phyloP scores from a whole-genome alignment of 164 flowering plant species.

The Stephania yunnanensis region DNA sequence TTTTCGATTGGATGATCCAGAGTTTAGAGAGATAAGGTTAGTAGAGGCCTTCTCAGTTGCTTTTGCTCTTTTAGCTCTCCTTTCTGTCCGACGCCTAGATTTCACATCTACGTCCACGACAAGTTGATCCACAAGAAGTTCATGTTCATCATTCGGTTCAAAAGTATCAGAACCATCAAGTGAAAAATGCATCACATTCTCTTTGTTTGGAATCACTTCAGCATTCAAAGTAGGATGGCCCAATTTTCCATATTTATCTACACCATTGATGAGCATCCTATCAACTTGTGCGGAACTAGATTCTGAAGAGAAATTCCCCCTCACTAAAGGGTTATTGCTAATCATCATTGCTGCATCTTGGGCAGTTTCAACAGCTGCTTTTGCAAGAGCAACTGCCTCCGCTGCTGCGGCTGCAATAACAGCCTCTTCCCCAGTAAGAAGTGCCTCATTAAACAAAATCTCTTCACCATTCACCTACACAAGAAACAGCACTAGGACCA shows the following conservation, averaged over 20 bases:
- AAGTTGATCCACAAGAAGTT: slow-evolving; percentile 44
- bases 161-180: slow-evolving; percentile 29
- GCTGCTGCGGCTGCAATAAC: slow-evolving; percentile 79
- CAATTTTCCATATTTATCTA: slow-evolving; percentile 22
- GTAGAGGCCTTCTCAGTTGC: slow-evolving; percentile 68
- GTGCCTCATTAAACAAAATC: slow-evolving; percentile 43
- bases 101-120: slow-evolving; percentile 49
- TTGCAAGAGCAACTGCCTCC: slow-evolving; percentile 86
- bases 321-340: slow-evolving; percentile 12
- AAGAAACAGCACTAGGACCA: background rate
- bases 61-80: slow-evolving; percentile 63
- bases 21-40: slow-evolving; percentile 38
- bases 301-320: slow-evolving; percentile 18
- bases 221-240: slow-evolving; percentile 21
- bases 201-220: slow-evolving; percentile 26
- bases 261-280: slow-evolving; percentile 26
- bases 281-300: slow-evolving; percentile 20
- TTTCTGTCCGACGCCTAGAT: slow-evolving; percentile 65
- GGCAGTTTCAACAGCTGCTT: slow-evolving; percentile 79
- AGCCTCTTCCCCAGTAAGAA: slow-evolving; percentile 63
- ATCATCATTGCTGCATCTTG: slow-evolving; percentile 57
- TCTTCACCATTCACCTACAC: slow-evolving; percentile 42
- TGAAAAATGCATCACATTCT: background rate
- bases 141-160: slow-evolving; percentile 49
- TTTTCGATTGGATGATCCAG: slow-evolving; percentile 49